Evolutionary conservation across 139 green algal species (phyloP), one percentile per base, ranked within the genome.

Genomic region (Tetraselmis striata): DNA sequence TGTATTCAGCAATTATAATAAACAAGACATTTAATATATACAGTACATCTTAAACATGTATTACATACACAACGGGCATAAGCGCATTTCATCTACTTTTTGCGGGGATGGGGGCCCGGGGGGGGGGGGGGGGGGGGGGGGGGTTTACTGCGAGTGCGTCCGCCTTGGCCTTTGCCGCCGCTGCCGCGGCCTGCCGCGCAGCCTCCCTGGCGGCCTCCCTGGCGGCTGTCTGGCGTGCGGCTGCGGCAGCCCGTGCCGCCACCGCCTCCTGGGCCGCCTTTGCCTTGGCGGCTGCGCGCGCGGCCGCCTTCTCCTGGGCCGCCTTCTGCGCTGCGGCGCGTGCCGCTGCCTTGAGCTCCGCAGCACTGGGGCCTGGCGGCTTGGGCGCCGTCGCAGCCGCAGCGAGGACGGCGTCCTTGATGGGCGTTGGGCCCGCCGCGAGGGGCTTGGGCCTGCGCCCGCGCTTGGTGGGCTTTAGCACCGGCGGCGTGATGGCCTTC

Each of bases 161-260:
- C 75, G 27, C 75, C 27, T 78, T 78, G 2, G 75, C 75, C 28
- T 30, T 78, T 78, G 75, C 75, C 5, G 75, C 75, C 75, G 75
- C 75, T 18, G 28, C 28, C 2, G 75, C 75, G 27, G 75, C 75
- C 75, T 29, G 11, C 23, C 23, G 27, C 75, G 27, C 28, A 5
- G 75, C 75, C 18, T 22, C 27, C 75, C 28, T 30, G 5, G 75
- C 75, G 18, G n/a, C n/a, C n/a, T n/a, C n/a, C n/a, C n/a, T n/a
- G n/a, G n/a, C n/a, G n/a, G n/a, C n/a, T n/a, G n/a, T n/a, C n/a
- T n/a, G n/a, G n/a, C n/a, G n/a, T n/a, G n/a, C n/a, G n/a, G 5
- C 28, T 23, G 75, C 75, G 27, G 75, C 75, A 5, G 75, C 27
- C 75, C 23, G 5, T 30, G 2, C 18, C 27, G 75, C 75, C 75